Evolutionary conservation across 768 basidiomycete genomes (phyloP).

Genomic region (Boletus bicolor): DNA sequence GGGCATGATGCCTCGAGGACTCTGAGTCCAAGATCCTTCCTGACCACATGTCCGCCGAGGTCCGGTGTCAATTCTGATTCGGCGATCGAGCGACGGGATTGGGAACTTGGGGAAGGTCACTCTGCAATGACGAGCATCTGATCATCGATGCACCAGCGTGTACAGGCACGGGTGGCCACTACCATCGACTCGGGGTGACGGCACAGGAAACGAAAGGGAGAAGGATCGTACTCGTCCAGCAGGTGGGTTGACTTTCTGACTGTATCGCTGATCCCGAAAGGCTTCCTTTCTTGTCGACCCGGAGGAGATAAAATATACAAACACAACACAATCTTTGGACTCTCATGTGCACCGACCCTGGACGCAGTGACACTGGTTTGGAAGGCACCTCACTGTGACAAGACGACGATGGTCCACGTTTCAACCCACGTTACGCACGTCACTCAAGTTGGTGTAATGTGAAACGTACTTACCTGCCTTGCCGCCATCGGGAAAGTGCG

Average conservation of each 20-base stretch:
- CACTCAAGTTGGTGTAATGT: neutral
- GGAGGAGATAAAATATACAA: constrained; percentile 1
- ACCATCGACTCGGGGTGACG: neutral
- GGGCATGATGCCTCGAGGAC: neutral
- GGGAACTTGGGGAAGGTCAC: neutral
- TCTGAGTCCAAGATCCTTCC: neutral
- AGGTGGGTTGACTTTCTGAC: constrained; percentile 1
- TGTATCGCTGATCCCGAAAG: neutral
- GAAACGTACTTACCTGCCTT: neutral
- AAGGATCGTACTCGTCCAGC: neutral
- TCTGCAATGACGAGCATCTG: neutral
- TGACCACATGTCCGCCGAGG: neutral
- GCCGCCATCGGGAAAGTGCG: neutral
- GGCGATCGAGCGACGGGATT: constrained; percentile 3
- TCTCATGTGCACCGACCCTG: neutral
- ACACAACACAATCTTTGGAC: neutral
- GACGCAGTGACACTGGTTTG: neutral
- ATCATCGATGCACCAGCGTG: neutral
- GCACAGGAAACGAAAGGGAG: too few relatives aligned
- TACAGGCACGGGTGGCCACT: neutral
- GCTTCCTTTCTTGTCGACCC: neutral
- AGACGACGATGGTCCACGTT: neutral
- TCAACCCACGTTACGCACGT: neutral
- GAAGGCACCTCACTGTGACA: neutral
- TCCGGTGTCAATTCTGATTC: constrained; percentile 3